Evolutionary conservation across 257 asterid genomes (phyloP), one percentile per base, ranked within the genome.

Genomic region (Scutellaria minor): DNA sequence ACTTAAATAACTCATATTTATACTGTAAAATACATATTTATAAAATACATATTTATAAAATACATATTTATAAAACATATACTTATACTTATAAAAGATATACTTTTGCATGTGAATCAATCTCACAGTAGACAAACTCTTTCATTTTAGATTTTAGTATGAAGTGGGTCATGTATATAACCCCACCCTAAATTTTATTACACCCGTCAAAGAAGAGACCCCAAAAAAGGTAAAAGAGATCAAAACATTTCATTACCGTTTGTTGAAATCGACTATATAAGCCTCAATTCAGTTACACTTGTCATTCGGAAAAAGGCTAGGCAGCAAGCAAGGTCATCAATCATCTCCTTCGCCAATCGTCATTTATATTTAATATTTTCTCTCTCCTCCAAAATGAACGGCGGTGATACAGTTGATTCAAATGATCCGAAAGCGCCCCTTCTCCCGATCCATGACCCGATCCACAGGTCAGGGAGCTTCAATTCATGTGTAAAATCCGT

Each of bases 391-490:
- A 55, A 59, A 65, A 86, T 82, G 87, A 79, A 71, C 41, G 69
- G 79, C 72, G 18, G n/a, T 50, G 80, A 72, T 39, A 5, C 56
- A 9, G 76, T 5, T 42, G 78, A 58, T 1, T 75, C 64, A 0
- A 84, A 79, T 48, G 94, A 89, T 63, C 81, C 73, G 70, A 81
- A 66, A 63, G 74, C 82, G 9, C 98, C 98, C 2, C 89, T 93
- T 15, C 96, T 93, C 3, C 98, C 98, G 10, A 7, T 82, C 10
- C 83, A 78, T 0, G 89, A 82, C 12, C 79, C 83, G 31, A 12
- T 54, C 27, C 81, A 69, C 55, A 40, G 83, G 52, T 69, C 90
- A 5, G 69, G 41, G 52, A 77, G 87, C 61, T 78, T 69, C 81
- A 50, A 31, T 15, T 74, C 92, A 2, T 1, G 41, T 5, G 1